A percentile compares a stretch with the other conserved stretches of the same genome.
These are phyloP conservation scores for Xerocomus spinulosus DNA, from an alignment of 768 basidiomycete species.

Conservation along the genomic window DNA sequence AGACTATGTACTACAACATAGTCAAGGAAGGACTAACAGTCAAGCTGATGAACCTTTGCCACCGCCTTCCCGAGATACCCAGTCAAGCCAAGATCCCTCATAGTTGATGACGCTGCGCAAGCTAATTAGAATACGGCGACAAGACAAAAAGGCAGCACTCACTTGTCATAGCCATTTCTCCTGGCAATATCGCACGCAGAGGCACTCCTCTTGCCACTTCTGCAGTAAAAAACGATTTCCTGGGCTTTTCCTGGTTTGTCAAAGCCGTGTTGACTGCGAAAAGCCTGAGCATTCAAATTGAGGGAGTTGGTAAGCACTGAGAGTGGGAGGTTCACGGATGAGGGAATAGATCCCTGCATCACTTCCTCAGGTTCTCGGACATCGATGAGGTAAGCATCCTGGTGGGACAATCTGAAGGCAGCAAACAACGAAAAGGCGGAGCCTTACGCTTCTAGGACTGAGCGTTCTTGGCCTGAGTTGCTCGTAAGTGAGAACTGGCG, in stretches of 20 bases:
- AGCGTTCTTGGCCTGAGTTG: conserved; percentile 76
- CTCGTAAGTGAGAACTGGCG: conserved; percentile 68
- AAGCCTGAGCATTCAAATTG: conserved; percentile 48
- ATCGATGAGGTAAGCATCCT: conserved; percentile 77
- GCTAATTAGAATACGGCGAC: background rate
- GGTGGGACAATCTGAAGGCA: conserved; percentile 8
- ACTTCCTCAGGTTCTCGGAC: conserved; percentile 95
- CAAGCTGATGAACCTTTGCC: conserved; percentile 24
- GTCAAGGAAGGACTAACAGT: background rate
- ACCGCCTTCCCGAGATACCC: conserved; percentile 56
- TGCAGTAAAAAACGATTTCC: conserved; percentile 85
- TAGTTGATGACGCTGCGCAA: conserved; percentile 61
- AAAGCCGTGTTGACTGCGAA: conserved; percentile 65
- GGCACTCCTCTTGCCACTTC: conserved; percentile 79
- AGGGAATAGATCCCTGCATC: conserved; percentile 88
- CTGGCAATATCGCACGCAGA: conserved; percentile 80
- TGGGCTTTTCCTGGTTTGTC: conserved; percentile 66
- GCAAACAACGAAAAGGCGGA: background rate
- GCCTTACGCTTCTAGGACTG: conserved; percentile 61
- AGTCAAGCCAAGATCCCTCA: conserved; percentile 85
- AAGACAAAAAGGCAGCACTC: conserved; percentile 23
- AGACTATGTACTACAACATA: conserved; percentile 3
- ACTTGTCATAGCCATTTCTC: conserved; percentile 81
- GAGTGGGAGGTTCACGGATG: conserved; percentile 85
- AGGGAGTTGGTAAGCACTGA: conserved; percentile 69